These are phyloP conservation scores for Chenopodium album DNA, from an alignment of 148 eudicot genomes.

Conservation along the genomic window DNA sequence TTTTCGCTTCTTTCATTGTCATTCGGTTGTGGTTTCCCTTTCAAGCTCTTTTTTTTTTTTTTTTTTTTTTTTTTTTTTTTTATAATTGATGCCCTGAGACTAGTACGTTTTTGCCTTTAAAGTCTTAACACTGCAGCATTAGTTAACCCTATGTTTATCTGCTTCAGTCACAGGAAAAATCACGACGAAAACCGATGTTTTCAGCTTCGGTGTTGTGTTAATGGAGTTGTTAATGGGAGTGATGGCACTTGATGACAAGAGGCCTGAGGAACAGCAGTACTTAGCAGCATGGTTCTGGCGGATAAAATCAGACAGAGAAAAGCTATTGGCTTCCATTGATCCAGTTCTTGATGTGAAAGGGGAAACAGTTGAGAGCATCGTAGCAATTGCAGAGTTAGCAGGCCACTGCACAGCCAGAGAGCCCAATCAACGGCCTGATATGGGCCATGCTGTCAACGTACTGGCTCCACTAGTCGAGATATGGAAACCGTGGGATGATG, in stretches of 20 bases:
- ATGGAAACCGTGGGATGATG: constrained; percentile 86
- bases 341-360: constrained; percentile 58
- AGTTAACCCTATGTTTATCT: background rate
- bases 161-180: constrained; percentile 87
- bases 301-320: constrained; percentile 65
- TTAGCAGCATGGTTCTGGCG: constrained; percentile 90
- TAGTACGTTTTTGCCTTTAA: background rate
- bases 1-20: background rate
- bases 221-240: constrained; percentile 92
- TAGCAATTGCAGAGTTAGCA: constrained; percentile 67
- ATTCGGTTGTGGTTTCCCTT: background rate
- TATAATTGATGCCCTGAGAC: too few species aligned
- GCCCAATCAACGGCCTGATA: constrained; percentile 86
- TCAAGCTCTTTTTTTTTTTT: too few species aligned
- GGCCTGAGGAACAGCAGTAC: constrained; percentile 91
- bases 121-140: background rate
- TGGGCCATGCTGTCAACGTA: constrained; percentile 90
- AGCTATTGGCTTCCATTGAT: constrained; percentile 64
- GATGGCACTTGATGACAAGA: constrained; percentile 80
- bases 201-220: constrained; percentile 89
- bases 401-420: constrained; percentile 96
- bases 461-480: constrained; percentile 80
- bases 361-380: constrained; percentile 59
- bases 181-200: constrained; percentile 86
- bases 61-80: too few species aligned